A percentile compares a stretch with the other conserved stretches of the same genome.
Conservation (phyloP, 768 basidiomycete species). For the Russula sp. region DNA sequence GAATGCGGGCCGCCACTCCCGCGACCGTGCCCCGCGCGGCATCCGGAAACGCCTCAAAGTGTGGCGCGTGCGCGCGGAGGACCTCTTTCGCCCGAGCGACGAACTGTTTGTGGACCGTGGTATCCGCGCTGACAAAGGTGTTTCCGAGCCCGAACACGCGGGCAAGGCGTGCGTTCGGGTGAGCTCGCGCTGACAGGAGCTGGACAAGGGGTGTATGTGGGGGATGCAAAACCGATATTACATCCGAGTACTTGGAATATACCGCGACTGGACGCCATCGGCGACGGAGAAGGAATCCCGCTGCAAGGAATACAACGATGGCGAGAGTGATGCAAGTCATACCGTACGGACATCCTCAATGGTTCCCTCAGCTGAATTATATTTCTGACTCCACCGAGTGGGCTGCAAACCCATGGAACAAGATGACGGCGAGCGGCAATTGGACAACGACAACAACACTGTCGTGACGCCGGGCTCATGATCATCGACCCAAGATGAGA, state of each 20-base stretch:
- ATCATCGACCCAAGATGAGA: no score
- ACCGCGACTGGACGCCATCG: neutral
- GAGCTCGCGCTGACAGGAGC: neutral
- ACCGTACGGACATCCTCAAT: neutral
- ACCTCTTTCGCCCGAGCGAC: neutral
- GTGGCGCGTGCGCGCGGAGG: neutral
- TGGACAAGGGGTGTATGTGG: neutral
- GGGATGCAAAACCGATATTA: neutral
- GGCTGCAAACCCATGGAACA: no score
- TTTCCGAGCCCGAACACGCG: neutral
- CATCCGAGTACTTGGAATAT: neutral
- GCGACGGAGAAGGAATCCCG: neutral
- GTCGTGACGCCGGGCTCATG: no score
- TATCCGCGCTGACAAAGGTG: neutral
- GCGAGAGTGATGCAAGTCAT: neutral
- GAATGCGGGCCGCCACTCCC: neutral
- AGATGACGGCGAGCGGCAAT: no score
- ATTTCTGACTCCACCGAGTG: neutral
- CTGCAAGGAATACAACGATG: neutral
- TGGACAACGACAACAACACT: no score
- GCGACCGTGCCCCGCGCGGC: neutral
- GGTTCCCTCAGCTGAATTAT: neutral
- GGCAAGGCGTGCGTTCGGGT: neutral
- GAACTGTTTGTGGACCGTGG: neutral
- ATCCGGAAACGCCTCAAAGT: neutral